Evolutionary conservation across 1,284 basidiomycete species (phyloP).

Genomic region (Chondrostereum purpureum): DNA sequence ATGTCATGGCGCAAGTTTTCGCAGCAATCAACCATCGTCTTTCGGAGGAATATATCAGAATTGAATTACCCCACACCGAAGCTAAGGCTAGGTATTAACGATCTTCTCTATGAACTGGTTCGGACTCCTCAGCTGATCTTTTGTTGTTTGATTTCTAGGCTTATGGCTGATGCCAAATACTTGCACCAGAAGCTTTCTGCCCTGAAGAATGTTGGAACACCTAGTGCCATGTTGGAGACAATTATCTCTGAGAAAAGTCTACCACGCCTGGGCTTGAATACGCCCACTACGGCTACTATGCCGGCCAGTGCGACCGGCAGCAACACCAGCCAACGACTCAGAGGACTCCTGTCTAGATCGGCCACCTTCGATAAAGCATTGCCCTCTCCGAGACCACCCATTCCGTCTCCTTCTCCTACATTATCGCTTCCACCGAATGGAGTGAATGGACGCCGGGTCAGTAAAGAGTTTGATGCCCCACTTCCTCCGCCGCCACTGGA

Average conservation of each 20-base stretch:
- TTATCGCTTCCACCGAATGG: constrained; percentile 8
- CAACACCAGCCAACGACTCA: constrained; percentile 35
- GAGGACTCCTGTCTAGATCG: constrained; percentile 32
- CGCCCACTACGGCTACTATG: background rate
- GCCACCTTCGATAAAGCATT: constrained; percentile 31
- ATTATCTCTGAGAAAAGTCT: constrained; percentile 71
- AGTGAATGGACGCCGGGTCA: background rate
- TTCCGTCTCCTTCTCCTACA: constrained; percentile 6
- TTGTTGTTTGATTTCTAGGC: constrained; percentile 36
- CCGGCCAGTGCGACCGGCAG: constrained; percentile 8
- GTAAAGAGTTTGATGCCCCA: background rate
- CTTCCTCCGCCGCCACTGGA: background rate
- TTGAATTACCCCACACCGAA: constrained; percentile 74
- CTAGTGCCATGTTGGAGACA: constrained; percentile 74
- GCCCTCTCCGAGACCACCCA: constrained; percentile 23
- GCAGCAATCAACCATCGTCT: constrained; percentile 86
- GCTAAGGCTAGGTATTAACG: constrained; percentile 73
- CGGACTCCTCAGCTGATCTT: background rate
- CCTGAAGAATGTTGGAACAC: constrained; percentile 62
- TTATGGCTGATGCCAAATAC: constrained; percentile 73
- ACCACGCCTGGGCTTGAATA: constrained; percentile 20
- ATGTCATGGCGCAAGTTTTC: constrained; percentile 89
- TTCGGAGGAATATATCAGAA: constrained; percentile 74
- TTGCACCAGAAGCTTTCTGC: constrained; percentile 67
- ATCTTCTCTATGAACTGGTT: constrained; percentile 8